Percentiles rank a stretch among this genome's conserved stretches.
Evolutionary conservation across 2,329 filamentous ascomycete genomes (phyloP).

Genomic region (Chaetomiaceae sp.): DNA sequence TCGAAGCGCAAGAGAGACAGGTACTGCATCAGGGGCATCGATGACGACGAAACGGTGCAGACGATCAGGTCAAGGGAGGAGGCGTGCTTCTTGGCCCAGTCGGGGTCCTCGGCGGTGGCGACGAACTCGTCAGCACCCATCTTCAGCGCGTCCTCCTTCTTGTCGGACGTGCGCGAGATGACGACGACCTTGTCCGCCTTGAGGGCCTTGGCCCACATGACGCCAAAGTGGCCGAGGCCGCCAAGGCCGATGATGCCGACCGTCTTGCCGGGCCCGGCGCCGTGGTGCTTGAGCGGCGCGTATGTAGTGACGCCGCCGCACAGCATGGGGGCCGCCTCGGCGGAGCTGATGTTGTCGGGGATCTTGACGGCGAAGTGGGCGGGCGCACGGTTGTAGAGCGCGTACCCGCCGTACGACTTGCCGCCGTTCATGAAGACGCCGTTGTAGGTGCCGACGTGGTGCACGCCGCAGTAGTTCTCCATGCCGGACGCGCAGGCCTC

Average conservation of each 20-base stretch:
- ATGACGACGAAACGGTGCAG: conserved; percentile 45
- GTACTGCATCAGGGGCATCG: conserved; percentile 59
- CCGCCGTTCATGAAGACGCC: conserved; percentile 44
- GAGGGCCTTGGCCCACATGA: conserved; percentile 63
- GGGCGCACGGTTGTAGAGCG: conserved; percentile 31
- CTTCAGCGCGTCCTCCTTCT: conserved; percentile 49
- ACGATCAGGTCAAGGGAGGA: conserved; percentile 53
- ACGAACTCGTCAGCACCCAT: conserved; percentile 51
- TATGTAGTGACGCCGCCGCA: conserved; percentile 66
- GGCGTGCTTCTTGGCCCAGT: conserved; percentile 48
- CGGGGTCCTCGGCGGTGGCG: conserved; percentile 41
- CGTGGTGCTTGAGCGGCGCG: conserved; percentile 55
- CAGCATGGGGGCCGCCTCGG: conserved; percentile 55
- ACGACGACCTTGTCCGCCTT: conserved; percentile 55
- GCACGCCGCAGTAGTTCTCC: conserved; percentile 37
- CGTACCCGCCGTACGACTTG: conserved; percentile 55
- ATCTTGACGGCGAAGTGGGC: conserved; percentile 44
- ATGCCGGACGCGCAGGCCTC: conserved; percentile 27
- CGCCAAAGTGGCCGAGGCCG: conserved; percentile 62
- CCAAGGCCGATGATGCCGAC: conserved; percentile 65
- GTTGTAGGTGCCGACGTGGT: conserved; percentile 48
- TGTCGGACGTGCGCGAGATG: conserved; percentile 48
- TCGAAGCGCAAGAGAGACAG: conserved; percentile 60
- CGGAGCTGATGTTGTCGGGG: conserved; percentile 36
- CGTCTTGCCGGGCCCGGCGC: conserved; percentile 59